Base-by-base conservation (phyloP, 306 rosid genomes). In the Malus asiatica region DNA sequence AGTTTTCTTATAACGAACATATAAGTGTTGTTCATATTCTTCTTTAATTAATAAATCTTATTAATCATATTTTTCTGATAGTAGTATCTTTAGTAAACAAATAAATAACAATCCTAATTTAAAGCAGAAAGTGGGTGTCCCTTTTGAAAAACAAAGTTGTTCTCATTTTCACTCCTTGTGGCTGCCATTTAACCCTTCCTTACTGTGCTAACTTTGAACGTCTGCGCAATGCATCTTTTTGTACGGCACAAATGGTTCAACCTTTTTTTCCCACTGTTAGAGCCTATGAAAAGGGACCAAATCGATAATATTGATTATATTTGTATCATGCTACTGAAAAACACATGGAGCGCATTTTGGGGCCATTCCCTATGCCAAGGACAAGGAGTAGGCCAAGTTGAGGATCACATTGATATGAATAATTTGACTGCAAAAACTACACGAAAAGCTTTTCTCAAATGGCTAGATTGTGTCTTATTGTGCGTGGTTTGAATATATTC, bases 81-180 rank as follows among this genome's bases (percentile, higher is more conserved):
- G 57, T 18, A 66, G 70, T 67, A 44, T 61, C 76, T 70, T 65
- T 30, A 4, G 42, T 68, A 27, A 71, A 52, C 27, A 57, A 57
- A 69, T 44, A 71, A 73, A 60, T 62, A 80, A 81, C 71, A 74
- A 69, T 68, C 53, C 12, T 61, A 75, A 66, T 73, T 76, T 70
- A 63, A 52, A 74, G 71, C 80, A 83, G 85, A 88, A 88, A 90
- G 91, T 80, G 76, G 85, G 82, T 82, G 67, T 16, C 80, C 87
- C 89, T 90, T 90, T 84, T 83, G 78, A 84, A 83, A 87, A 84
- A 33, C 78, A 62, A 74, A 74, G 69, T 3, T 29, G 52, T 29
- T 75, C 61, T 76, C 80, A 83, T 77, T 88, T 79, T 66, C 82
- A 65, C 76, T 82, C 6, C 38, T 70, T 76, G 79, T 83, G 87